Evolutionary conservation across 1,284 basidiomycete species (phyloP).

Genomic region (Cryptococcus jaspeensis): DNA sequence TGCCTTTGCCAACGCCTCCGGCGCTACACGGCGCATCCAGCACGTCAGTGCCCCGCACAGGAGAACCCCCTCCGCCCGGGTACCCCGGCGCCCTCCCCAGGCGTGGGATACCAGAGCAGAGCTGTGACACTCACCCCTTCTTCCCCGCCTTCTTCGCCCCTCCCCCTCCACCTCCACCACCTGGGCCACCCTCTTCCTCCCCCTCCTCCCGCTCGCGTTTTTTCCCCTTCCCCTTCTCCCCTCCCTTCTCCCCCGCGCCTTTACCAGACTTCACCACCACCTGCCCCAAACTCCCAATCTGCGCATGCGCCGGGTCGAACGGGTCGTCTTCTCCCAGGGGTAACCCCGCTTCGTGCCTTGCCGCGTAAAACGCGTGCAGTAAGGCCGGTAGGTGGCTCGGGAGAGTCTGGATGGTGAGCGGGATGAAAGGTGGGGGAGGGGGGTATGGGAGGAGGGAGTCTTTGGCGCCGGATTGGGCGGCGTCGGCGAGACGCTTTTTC

Average conservation of each 20-base stretch:
- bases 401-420: constrained; percentile 63
- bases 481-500: constrained; percentile 39
- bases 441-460: constrained; percentile 70
- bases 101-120: background rate
- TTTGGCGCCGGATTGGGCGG: constrained; percentile 14
- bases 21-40: too few species aligned
- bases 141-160: constrained; percentile 23
- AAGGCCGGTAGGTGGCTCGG: constrained; percentile 76
- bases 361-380: constrained; percentile 71
- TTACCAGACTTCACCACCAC: constrained; percentile 34
- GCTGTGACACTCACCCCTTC: constrained; percentile 24
- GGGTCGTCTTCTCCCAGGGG: constrained; percentile 35
- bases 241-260: background rate
- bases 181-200: constrained; percentile 11
- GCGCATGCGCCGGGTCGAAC: constrained; percentile 40
- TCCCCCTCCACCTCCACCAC: too few species aligned
- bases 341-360: constrained; percentile 54
- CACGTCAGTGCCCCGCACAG: too few species aligned
- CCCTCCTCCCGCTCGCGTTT: constrained; percentile 24
- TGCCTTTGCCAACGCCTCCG: constrained; percentile 43
- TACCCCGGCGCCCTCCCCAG: too few species aligned
- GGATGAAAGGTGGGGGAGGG: constrained; percentile 74
- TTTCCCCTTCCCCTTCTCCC: constrained; percentile 15
- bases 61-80: too few species aligned
- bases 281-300: constrained; percentile 47